Evolutionary conservation across 108 stramenopile genomes (phyloP), one percentile per base, ranked within the genome.

Genomic region (Cyclotella choctawhatcheeana): DNA sequence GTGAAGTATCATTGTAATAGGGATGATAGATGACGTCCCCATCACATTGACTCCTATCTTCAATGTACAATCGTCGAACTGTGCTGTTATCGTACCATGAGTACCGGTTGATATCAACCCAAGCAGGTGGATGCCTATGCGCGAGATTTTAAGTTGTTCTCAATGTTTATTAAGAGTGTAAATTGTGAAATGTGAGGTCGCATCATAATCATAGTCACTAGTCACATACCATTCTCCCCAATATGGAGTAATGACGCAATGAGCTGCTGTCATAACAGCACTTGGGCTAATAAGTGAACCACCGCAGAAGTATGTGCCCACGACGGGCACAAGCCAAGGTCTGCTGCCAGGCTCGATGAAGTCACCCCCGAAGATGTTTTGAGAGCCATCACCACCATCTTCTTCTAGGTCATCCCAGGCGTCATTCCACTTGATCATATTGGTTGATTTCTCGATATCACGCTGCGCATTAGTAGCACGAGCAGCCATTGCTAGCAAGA

Each of bases 211-310:
- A 40, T 40, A 12, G 12, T 12, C 37, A 40, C 8, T 12, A 40
- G 8, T 10, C 37, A 40, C 47, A 4, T n/a, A 48, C 47, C 47
- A 48, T n/a, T 8, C 8, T n/a, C 18, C 47, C 12, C n/a, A 12
- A 30, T 14, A 4, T 8, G 1, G 0, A 31, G 2, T 1, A 56
- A 56, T 12, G 1, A 60, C 59, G 20, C 59, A 60, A 60, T 60
- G 59, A 37, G 59, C 59, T 1, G 59, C 59, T 48, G 47, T 60
- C 59, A 60, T 44, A 10, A 60, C 59, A 60, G 18, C 59, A 24
- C 35, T 26, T 18, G 59, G 59, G 22, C 27, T 30, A 43, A 60
- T 60, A 16, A 60, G 40, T 6, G 59, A 60, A 0, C 40, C 59
- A 18, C 59, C 59, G 37, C 59, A 60, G 22, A 40, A 60, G 21